phyloP scores from a whole-genome alignment of 148 eudicot genomes.

The Vaccinium macrocarpon region DNA sequence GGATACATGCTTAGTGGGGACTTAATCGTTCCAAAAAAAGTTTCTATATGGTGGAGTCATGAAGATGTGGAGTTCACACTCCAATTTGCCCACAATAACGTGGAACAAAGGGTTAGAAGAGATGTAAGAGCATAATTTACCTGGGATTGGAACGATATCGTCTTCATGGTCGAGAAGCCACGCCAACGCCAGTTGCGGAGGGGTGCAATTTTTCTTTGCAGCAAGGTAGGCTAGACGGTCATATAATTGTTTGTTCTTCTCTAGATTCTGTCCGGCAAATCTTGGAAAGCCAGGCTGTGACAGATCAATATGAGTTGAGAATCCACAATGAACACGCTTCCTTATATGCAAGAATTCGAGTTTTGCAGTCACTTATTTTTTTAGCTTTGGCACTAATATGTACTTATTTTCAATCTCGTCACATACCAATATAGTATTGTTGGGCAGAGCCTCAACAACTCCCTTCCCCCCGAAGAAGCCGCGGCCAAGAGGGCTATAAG shows the following conservation, averaged over 20 bases:
- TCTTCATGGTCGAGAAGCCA: slow-evolving; percentile 23
- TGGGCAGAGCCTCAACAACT: neutral
- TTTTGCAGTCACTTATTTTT: too few relatives aligned
- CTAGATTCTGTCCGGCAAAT: slow-evolving; percentile 17
- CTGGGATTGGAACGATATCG: slow-evolving; percentile 22
- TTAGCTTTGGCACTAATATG: neutral
- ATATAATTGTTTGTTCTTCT: slow-evolving; percentile 21
- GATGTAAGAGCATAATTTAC: slow-evolving; percentile 8
- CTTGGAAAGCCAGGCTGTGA: slow-evolving; percentile 18
- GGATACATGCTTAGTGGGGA: neutral
- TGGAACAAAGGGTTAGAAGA: neutral
- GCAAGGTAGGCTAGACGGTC: slow-evolving; percentile 11
- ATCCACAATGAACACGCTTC: neutral
- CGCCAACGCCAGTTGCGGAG: slow-evolving; percentile 25
- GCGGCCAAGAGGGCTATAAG: slow-evolving; percentile 30
- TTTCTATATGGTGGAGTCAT: neutral
- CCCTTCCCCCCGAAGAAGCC: slow-evolving; percentile 23
- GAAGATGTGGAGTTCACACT: neutral
- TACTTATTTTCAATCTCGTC: neutral
- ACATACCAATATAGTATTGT: neutral
- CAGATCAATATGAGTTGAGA: neutral
- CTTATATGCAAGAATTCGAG: neutral
- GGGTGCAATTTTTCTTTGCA: slow-evolving; percentile 15
- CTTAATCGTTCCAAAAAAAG: neutral
- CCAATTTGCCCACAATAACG: neutral